Base-by-base conservation (phyloP, 441 rosid genomes). In the Kokia cookei region DNA sequence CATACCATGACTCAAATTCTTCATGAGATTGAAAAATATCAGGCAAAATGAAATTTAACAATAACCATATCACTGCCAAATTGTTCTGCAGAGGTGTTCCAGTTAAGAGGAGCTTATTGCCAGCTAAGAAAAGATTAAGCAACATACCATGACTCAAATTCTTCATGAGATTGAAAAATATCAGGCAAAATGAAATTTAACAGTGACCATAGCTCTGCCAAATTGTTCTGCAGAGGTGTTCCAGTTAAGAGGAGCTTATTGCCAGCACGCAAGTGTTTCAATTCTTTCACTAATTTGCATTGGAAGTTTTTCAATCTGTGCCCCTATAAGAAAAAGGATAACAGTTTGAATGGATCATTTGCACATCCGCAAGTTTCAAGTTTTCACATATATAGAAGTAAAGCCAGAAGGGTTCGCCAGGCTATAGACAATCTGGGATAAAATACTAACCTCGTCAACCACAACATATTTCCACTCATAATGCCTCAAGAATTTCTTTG, bases 71-170 rank as follows among this genome's bases (percentile, higher is more conserved):
- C 89, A 93, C 99, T 2, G 97, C 87, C 79, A 93, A 77, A 80
- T 96, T 96, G 83, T 96, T 96, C 74, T 96, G 99, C 79, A 96
- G 83, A 75, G 99, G 99, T 2, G 99, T 96, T 73, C 99, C 99
- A 55, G 98, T 96, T 58, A 96, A 80, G 66, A 96, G 85, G 80
- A 96, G 97, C 79, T 92, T 96, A 84, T 96, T 96, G 35, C 85
- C 98, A 77, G 82, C 75, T 27, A 60, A 7, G 24, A 59, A 72
- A 32, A 65, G 24, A 47, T 50, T 29, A 65, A 75, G 40, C 66
- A 78, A 55, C 84, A 37, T 69, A 93, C 99, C 99, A 96, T 73
- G 99, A 93, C 73, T 93, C 94, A 82, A 96, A 96, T 83, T 96
- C 99, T 71, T 84, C 97, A 83, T 85, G 97, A 35, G 98, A 93